phyloP scores from a whole-genome alignment of 352 stramenopile species.

The Thalassiosira gravida region DNA sequence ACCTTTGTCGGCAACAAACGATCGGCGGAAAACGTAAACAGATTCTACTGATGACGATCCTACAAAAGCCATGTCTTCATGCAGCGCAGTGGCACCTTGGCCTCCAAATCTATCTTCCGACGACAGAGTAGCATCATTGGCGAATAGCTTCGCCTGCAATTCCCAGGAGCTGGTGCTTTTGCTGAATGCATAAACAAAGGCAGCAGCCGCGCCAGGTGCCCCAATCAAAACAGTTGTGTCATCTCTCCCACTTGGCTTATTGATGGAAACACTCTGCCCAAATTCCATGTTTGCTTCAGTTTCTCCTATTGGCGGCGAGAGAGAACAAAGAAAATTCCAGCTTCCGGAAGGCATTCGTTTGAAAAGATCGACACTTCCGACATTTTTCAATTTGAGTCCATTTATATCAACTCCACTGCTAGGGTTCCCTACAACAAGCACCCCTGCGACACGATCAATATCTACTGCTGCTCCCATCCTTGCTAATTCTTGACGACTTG shows the following conservation, averaged over 20 bases:
- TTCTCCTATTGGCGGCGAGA: slow-evolving; percentile 48
- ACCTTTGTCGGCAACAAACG: slow-evolving; percentile 59
- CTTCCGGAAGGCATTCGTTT: slow-evolving; percentile 41
- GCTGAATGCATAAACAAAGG: slow-evolving; percentile 46
- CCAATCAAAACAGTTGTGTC: slow-evolving; percentile 70
- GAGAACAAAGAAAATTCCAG: slow-evolving; percentile 62
- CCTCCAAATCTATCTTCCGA: slow-evolving; percentile 57
- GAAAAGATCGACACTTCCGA: slow-evolving; percentile 70
- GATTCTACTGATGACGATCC: slow-evolving; percentile 86
- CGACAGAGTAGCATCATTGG: slow-evolving; percentile 38
- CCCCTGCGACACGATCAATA: slow-evolving; percentile 48
- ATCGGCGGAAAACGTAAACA: slow-evolving; percentile 76
- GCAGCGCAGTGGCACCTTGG: slow-evolving; percentile 82
- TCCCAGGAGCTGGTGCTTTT: slow-evolving; percentile 31
- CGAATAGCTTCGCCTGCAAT: slow-evolving; percentile 31
- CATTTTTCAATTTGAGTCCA: slow-evolving; percentile 40
- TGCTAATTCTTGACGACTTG: slow-evolving; percentile 48
- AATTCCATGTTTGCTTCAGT: slow-evolving; percentile 46
- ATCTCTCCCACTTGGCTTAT: slow-evolving; percentile 69
- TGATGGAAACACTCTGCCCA: slow-evolving; percentile 62
- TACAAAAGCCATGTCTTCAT: slow-evolving; percentile 89
- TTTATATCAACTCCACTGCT: slow-evolving; percentile 41
- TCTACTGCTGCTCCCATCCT: slow-evolving; percentile 64
- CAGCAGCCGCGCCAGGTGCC: slow-evolving; percentile 58
- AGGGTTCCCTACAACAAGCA: slow-evolving; percentile 69